A percentile compares a stretch with the other conserved stretches of the same genome.
Conservation (phyloP, 768 basidiomycete genomes). For the Mycena leptocephala region DNA sequence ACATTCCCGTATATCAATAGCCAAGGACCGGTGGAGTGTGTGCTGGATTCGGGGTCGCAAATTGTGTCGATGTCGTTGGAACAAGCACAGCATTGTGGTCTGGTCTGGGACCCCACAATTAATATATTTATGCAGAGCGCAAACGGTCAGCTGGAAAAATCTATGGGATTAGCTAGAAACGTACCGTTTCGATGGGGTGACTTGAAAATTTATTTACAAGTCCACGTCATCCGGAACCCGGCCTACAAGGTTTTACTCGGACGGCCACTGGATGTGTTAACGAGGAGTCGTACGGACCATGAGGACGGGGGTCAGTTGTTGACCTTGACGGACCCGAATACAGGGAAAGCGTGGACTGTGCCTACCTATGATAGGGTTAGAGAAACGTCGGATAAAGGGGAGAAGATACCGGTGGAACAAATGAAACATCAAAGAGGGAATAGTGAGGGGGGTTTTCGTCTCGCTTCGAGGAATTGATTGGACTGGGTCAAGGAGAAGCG, state of each 20-base stretch:
- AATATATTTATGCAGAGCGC: conserved; percentile 46
- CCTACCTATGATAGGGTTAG: conserved; percentile 22
- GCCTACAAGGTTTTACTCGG: conserved; percentile 49
- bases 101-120: conserved; percentile 40
- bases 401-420: neutral
- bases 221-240: conserved; percentile 43
- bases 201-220: conserved; percentile 44
- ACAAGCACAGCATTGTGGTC: conserved; percentile 26
- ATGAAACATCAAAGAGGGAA: neutral
- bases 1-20: conserved; percentile 38
- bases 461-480: conserved; percentile 21
- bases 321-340: conserved; percentile 45
- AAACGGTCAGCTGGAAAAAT: conserved; percentile 41
- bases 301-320: conserved; percentile 39
- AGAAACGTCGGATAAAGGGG: neutral
- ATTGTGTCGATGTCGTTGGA: conserved; percentile 43
- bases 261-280: conserved; percentile 47
- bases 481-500: conserved; percentile 24
- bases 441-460: conserved; percentile 7
- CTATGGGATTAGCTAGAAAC: conserved; percentile 45
- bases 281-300: conserved; percentile 36
- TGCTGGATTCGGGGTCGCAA: conserved; percentile 48
- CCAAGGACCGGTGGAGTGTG: conserved; percentile 36
- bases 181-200: conserved; percentile 43
- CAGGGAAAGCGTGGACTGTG: conserved; percentile 17